phyloP scores from a whole-genome alignment of 805 yeast species.

The Candida silvicultrix region DNA sequence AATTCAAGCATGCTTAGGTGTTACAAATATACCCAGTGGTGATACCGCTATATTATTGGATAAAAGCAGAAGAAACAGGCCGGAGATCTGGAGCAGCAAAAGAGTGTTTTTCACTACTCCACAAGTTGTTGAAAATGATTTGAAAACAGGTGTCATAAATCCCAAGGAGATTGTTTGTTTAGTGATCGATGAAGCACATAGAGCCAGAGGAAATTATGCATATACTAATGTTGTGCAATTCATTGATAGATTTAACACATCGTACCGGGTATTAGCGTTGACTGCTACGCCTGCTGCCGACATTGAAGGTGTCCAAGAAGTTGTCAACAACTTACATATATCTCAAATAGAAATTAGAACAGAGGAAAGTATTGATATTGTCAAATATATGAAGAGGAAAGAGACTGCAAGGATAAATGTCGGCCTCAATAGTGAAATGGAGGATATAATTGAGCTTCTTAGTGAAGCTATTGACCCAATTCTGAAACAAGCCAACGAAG shows the following conservation, averaged over 20 bases:
- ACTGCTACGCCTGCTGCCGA: constrained; percentile 96
- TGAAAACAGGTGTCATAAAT: constrained; percentile 64
- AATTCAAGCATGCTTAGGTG: constrained; percentile 83
- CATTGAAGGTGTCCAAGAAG: constrained; percentile 81
- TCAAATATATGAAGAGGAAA: constrained; percentile 69
- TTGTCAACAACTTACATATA: constrained; percentile 65
- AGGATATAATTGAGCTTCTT: constrained; percentile 45
- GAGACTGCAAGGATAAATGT: constrained; percentile 55
- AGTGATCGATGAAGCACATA: constrained; percentile 93
- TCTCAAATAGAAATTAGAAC: constrained; percentile 81
- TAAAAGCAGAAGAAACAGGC: constrained; percentile 52
- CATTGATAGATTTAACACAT: constrained; percentile 52
- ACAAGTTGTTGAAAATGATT: constrained; percentile 90
- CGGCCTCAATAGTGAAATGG: constrained; percentile 46
- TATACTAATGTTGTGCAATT: constrained; percentile 77
- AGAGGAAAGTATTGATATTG: constrained; percentile 74
- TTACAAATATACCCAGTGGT: constrained; percentile 73
- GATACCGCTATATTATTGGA: constrained; percentile 77
- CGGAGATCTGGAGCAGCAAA: constrained; percentile 68
- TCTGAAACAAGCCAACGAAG: constrained; percentile 54
- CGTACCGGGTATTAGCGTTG: constrained; percentile 74
- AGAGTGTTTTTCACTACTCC: constrained; percentile 93
- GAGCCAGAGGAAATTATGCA: constrained; percentile 87
- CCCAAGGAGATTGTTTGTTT: constrained; percentile 71
- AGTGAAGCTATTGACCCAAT: constrained; percentile 65